These are phyloP conservation scores for Aspergillus bombycis DNA, from an alignment of 2,329 filamentous ascomycete genomes.

Conservation along the genomic window DNA sequence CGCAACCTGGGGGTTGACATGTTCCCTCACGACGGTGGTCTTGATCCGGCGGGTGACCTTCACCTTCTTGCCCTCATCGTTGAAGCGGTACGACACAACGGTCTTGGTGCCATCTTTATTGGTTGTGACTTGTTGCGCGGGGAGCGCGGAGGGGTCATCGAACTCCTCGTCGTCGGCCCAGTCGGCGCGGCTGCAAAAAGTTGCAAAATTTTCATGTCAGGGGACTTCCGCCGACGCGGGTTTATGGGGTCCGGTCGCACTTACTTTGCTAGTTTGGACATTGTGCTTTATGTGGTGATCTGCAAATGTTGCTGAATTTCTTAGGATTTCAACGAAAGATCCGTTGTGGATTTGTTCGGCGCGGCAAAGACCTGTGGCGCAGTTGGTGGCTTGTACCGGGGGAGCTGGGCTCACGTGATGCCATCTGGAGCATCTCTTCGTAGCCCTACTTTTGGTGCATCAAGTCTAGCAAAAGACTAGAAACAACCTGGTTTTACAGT, in stretches of 20 bases:
- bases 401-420: conserved; percentile 20
- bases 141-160: conserved; percentile 82
- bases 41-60: conserved; percentile 97
- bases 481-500: background rate
- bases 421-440: background rate
- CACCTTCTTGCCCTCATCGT: conserved; percentile 92
- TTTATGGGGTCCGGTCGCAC: conserved; percentile 21
- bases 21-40: conserved; percentile 85
- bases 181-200: conserved; percentile 63
- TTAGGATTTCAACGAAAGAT: conserved; percentile 43
- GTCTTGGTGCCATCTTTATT: conserved; percentile 99
- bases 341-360: conserved; percentile 47
- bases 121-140: conserved; percentile 82
- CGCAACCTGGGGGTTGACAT: conserved; percentile 94
- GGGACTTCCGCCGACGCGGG: background rate
- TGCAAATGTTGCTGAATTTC: conserved; percentile 39
- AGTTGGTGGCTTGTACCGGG: conserved; percentile 32
- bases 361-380: conserved; percentile 39
- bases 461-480: background rate
- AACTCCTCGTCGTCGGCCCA: conserved; percentile 93
- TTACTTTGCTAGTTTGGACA: conserved; percentile 54
- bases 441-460: conserved; percentile 4
- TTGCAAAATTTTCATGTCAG: conserved; percentile 23
- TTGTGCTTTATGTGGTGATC: conserved; percentile 37
- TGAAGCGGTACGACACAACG: conserved; percentile 83